A percentile compares a stretch with the other conserved stretches of the same genome.
These are phyloP conservation scores for Geum urbanum DNA, from an alignment of 306 rosid species.

Conservation along the genomic window DNA sequence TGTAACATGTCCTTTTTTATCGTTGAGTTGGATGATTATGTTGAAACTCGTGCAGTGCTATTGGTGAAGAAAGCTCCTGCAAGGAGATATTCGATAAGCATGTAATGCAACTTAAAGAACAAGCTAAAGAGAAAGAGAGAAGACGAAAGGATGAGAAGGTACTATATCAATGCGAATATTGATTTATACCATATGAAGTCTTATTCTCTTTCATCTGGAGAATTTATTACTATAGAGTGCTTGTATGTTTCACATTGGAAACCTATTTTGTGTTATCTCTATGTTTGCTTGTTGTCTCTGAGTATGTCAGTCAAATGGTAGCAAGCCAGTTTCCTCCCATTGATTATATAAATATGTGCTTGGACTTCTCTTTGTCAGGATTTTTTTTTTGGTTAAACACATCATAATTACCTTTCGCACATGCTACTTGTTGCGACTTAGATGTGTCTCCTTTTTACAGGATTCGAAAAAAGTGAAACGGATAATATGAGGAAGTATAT, in stretches of 20 bases:
- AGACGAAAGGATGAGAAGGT: constrained; percentile 90
- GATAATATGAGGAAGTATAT: no score
- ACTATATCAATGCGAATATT: constrained; percentile 13
- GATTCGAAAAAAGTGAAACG: background rate
- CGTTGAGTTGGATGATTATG: constrained; percentile 9
- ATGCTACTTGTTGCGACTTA: no score
- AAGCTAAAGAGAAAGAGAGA: constrained; percentile 68
- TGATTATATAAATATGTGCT: background rate
- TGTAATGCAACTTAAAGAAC: constrained; percentile 67
- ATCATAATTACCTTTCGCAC: no score
- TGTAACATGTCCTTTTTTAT: no score
- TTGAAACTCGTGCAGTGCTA: constrained; percentile 46
- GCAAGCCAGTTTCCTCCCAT: background rate
- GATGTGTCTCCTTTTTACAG: background rate
- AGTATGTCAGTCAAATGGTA: background rate
- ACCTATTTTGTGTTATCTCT: background rate
- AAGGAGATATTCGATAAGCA: constrained; percentile 69
- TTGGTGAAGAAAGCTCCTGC: constrained; percentile 68
- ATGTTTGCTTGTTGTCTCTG: background rate
- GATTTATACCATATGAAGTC: background rate
- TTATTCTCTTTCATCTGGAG: background rate
- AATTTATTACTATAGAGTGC: background rate
- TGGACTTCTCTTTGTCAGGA: background rate
- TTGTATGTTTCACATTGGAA: background rate
- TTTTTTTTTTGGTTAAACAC: no score